Evolutionary conservation across 116 monocot genomes (phyloP).

Genomic region (Cymodocea nodosa): DNA sequence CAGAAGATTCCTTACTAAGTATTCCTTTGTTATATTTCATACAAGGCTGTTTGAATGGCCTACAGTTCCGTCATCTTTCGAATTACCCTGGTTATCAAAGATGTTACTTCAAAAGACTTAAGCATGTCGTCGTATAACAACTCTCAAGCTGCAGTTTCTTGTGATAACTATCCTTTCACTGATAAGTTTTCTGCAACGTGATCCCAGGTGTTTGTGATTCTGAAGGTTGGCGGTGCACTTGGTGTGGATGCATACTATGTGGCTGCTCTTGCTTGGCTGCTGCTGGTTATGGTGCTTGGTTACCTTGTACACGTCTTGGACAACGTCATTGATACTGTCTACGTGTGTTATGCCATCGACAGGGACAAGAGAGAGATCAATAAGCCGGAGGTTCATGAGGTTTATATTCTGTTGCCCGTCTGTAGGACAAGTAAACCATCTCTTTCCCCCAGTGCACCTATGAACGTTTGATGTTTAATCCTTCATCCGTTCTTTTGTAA

Average conservation of each 20-base stretch:
- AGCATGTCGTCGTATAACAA: too few species aligned
- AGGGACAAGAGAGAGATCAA: slow-evolving; percentile 67
- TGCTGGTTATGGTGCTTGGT: slow-evolving; percentile 49
- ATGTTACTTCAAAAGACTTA: too few species aligned
- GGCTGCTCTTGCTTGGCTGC: slow-evolving; percentile 45
- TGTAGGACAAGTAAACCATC: slow-evolving; percentile 42
- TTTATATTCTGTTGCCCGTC: slow-evolving; percentile 53
- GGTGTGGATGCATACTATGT: slow-evolving; percentile 39
- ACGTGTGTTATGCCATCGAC: slow-evolving; percentile 87
- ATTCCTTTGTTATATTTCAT: too few species aligned
- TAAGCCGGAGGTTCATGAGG: slow-evolving; percentile 70
- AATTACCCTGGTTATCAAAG: too few species aligned
- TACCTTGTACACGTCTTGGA: slow-evolving; percentile 81
- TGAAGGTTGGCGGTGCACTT: slow-evolving; percentile 38
- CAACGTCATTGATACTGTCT: slow-evolving; percentile 70
- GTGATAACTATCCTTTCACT: not conserved
- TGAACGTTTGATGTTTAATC: slow-evolving; percentile 22
- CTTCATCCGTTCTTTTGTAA: not conserved
- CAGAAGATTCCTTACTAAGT: too few species aligned
- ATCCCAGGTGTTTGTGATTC: slow-evolving; percentile 58
- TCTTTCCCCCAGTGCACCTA: slow-evolving; percentile 23
- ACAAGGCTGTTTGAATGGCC: too few species aligned
- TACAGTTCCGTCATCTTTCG: too few species aligned
- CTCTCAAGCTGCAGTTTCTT: too few species aligned
- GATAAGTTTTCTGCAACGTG: not conserved